Conservation (phyloP, 148 eudicot species). For the Euryodendron excelsum region DNA sequence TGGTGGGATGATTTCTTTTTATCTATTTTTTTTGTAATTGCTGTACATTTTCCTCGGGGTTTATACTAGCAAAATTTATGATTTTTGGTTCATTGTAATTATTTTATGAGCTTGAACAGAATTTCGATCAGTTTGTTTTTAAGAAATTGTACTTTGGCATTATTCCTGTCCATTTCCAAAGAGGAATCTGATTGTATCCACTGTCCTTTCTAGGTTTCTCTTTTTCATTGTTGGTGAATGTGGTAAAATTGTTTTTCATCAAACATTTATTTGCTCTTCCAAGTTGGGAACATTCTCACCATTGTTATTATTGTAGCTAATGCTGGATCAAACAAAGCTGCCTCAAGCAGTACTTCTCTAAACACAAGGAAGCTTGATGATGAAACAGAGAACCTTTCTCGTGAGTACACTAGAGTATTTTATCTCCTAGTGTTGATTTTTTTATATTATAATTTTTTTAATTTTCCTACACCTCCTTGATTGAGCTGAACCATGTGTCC, state of each 20-base stretch:
- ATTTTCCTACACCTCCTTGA: not conserved
- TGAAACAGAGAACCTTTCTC: conserved; percentile 76
- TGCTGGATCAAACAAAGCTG: conserved; percentile 85
- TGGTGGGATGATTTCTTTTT: no score
- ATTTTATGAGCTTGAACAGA: no score
- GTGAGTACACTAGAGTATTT: conserved; percentile 52
- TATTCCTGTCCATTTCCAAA: not conserved
- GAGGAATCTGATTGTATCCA: not conserved
- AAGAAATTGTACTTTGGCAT: not conserved
- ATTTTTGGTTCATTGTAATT: not conserved
- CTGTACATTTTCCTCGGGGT: no score
- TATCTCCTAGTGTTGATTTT: not conserved
- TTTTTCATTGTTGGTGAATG: not conserved
- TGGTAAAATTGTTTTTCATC: not conserved
- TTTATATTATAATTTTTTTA: not conserved
- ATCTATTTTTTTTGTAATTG: no score
- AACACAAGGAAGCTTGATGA: conserved; percentile 89
- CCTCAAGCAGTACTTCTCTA: conserved; percentile 71
- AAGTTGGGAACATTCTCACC: not conserved
- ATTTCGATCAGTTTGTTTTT: no score
- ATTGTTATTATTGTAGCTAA: conserved; percentile 45
- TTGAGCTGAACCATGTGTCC: not conserved
- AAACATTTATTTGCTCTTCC: not conserved
- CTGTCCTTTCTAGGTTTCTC: not conserved
- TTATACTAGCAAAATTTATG: not conserved